Percentiles rank a stretch among this genome's conserved stretches.
Conservation (phyloP, 768 basidiomycete species). For the Hydnomerulius pinastri region DNA sequence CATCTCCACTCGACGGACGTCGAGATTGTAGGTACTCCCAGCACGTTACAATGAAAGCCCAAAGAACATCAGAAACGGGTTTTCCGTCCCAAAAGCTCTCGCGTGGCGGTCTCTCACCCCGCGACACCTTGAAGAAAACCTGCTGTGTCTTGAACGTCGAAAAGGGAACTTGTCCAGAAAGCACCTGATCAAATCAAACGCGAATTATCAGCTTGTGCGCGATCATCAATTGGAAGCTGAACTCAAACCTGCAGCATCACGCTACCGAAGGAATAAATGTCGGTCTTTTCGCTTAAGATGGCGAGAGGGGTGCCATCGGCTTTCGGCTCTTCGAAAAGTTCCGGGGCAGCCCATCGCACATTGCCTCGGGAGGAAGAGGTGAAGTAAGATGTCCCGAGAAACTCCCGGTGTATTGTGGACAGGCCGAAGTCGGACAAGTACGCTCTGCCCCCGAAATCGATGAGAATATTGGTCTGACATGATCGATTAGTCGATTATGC, state of each 20-base stretch:
- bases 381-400: conserved; percentile 29
- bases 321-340: conserved; percentile 3
- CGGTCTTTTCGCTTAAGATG: neutral
- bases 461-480: conserved; percentile 4
- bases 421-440: conserved; percentile 41
- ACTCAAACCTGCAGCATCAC: neutral
- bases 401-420: conserved; percentile 39
- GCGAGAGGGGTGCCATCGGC: neutral
- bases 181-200: neutral
- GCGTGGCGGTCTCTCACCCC: too few species aligned
- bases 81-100: too few species aligned
- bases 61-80: too few species aligned
- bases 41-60: too few species aligned
- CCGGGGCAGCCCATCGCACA: conserved; percentile 9
- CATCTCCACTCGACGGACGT: too few species aligned
- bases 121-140: neutral
- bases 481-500: neutral
- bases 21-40: too few species aligned
- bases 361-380: neutral
- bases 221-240: conserved; percentile 14
- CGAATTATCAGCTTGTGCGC: conserved; percentile 2
- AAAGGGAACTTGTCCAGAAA: neutral
- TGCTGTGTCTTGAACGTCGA: neutral
- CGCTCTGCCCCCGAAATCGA: neutral
- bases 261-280: neutral